A percentile compares a stretch with the other conserved stretches of the same genome.
Conservation (phyloP, 768 basidiomycete species). For the Nevesoporus exiguus region DNA sequence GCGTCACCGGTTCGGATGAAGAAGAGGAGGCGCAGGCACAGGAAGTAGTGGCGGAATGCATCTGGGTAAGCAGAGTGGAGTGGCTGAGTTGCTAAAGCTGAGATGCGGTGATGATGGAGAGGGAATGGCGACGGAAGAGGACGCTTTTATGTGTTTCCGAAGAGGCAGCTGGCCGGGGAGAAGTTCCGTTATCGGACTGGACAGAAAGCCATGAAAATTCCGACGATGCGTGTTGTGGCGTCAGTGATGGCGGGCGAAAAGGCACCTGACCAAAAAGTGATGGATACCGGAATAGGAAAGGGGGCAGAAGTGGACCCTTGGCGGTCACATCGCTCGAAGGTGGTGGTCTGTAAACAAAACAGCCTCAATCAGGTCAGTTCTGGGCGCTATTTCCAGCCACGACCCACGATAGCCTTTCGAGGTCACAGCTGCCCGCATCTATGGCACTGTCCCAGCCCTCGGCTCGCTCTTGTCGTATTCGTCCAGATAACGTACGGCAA, state of each 20-base stretch:
- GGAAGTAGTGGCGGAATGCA: constrained; percentile 22
- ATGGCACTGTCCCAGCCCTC: constrained; percentile 7
- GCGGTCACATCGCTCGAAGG: constrained; percentile 33
- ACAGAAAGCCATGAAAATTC: constrained; percentile 32
- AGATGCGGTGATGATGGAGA: background rate
- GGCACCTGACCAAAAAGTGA: constrained; percentile 30
- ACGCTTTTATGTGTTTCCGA: constrained; percentile 28
- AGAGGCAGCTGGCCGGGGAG: constrained; percentile 27
- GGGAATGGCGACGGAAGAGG: background rate
- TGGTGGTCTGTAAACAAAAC: constrained; percentile 14
- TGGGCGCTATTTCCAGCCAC: constrained; percentile 24
- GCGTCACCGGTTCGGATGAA: constrained; percentile 2
- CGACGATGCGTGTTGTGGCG: constrained; percentile 39
- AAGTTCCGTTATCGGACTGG: constrained; percentile 38
- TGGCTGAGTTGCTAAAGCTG: background rate
- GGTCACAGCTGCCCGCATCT: constrained; percentile 27
- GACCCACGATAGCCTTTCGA: constrained; percentile 34
- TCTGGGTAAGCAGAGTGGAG: constrained; percentile 1
- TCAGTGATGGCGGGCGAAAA: constrained; percentile 35
- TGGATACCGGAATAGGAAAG: constrained; percentile 18
- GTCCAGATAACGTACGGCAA: constrained; percentile 32
- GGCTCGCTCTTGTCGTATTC: constrained; percentile 17
- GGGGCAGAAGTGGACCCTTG: constrained; percentile 20
- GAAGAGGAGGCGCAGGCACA: constrained; percentile 12
- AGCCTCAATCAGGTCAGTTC: constrained; percentile 20